Conservation (phyloP, 2,329 filamentous ascomycete species). For the Botryosphaeria dothidea region DNA sequence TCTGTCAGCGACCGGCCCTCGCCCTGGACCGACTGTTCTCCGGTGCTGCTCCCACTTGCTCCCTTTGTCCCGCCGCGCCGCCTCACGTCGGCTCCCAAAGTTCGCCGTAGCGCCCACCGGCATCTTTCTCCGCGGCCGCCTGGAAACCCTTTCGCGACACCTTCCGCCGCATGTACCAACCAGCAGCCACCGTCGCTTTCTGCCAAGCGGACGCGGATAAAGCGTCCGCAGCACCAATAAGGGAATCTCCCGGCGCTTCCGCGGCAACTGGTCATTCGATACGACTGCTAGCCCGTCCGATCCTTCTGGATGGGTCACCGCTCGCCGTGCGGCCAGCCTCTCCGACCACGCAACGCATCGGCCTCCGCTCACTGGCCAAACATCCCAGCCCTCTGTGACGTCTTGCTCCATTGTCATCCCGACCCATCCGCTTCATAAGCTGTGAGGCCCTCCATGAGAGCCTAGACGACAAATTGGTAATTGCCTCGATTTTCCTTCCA, state of each 20-base stretch:
- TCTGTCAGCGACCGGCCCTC: slow-evolving; percentile 1
- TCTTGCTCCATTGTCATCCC: not conserved
- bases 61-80: not conserved
- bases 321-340: not conserved
- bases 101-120: no score
- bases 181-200: not conserved
- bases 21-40: slow-evolving; percentile 15
- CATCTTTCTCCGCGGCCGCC: not conserved
- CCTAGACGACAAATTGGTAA: not conserved
- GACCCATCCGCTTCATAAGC: slow-evolving; percentile 9
- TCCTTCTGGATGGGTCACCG: not conserved
- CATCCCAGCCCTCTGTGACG: not conserved
- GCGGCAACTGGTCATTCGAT: slow-evolving; percentile 7
- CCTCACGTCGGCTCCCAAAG: no score
- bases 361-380: not conserved
- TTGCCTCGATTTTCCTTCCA: not conserved
- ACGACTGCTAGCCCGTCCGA: not conserved
- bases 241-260: slow-evolving; percentile 8
- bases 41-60: not conserved
- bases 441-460: not conserved
- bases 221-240: not conserved
- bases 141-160: slow-evolving; percentile 13
- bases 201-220: slow-evolving; percentile 13
- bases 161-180: not conserved
- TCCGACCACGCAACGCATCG: not conserved